These are phyloP conservation scores for Emmonsiellopsis sp. DNA, from an alignment of 2,329 filamentous ascomycete species.

Conservation along the genomic window DNA sequence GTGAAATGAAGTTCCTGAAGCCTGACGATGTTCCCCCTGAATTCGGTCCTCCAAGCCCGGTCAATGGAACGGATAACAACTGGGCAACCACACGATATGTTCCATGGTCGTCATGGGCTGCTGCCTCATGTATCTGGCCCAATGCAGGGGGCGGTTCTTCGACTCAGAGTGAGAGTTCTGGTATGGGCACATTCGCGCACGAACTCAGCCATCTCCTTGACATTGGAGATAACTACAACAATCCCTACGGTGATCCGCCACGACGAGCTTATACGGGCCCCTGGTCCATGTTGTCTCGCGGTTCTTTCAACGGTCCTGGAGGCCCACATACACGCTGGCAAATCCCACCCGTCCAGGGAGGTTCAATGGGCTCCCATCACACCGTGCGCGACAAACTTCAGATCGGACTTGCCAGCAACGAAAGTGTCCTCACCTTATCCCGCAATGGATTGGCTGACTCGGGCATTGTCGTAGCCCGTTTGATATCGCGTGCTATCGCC, in stretches of 20 bases:
- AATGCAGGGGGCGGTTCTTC: slow-evolving; percentile 12
- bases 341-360: slow-evolving; percentile 9
- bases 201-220: slow-evolving; percentile 14
- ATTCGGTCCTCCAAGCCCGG: slow-evolving; percentile 8
- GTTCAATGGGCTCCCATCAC: slow-evolving; percentile 12
- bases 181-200: slow-evolving; percentile 13
- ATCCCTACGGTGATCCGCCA: slow-evolving; percentile 9
- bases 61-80: slow-evolving; percentile 4
- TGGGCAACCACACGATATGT: slow-evolving; percentile 12
- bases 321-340: slow-evolving; percentile 13
- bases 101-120: slow-evolving; percentile 13
- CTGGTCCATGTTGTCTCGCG: slow-evolving; percentile 15
- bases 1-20: slow-evolving; percentile 12
- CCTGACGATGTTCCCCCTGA: slow-evolving; percentile 8
- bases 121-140: slow-evolving; percentile 13
- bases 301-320: slow-evolving; percentile 13
- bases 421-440: slow-evolving; percentile 8
- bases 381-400: slow-evolving; percentile 11
- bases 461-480: slow-evolving; percentile 8
- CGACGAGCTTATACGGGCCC: slow-evolving; percentile 11
- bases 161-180: slow-evolving; percentile 13
- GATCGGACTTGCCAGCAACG: slow-evolving; percentile 5
- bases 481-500: slow-evolving; percentile 9
- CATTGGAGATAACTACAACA: slow-evolving; percentile 14
- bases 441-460: slow-evolving; percentile 10